A percentile compares a stretch with the other conserved stretches of the same genome.
These are phyloP conservation scores for Apium graveolens DNA, from an alignment of 129 eudicot species.

Conservation along the genomic window DNA sequence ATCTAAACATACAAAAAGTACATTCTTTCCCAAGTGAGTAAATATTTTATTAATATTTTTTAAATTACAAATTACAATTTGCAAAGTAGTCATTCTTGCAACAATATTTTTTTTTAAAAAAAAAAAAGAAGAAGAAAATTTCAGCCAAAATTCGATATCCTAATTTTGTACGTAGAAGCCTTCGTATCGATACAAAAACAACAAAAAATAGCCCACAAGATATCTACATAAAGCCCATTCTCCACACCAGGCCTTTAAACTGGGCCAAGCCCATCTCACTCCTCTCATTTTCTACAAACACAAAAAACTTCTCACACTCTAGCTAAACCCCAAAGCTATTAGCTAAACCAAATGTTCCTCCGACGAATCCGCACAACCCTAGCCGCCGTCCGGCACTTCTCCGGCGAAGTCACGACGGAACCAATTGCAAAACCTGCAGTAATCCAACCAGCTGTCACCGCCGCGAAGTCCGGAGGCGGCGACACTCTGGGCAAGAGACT, in stretches of 20 bases:
- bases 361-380: not conserved
- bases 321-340: not conserved
- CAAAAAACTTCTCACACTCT: not conserved
- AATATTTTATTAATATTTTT: too few species aligned
- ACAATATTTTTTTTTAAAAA: too few species aligned
- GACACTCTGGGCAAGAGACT: conserved; percentile 74
- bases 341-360: not conserved
- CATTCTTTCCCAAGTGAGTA: too few species aligned
- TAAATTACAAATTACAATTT: too few species aligned
- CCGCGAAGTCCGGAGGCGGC: conserved; percentile 27
- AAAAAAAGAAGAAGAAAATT: too few species aligned
- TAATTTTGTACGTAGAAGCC: too few species aligned
- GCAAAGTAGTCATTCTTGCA: too few species aligned
- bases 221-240: not conserved
- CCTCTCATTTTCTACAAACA: not conserved
- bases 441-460: conserved; percentile 4
- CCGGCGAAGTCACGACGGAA: conserved; percentile 6
- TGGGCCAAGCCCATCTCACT: not conserved
- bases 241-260: not conserved
- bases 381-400: conserved; percentile 11
- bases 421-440: not conserved
- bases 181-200: too few species aligned
- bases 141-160: too few species aligned
- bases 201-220: not conserved
- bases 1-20: too few species aligned